A percentile compares a stretch with the other conserved stretches of the same genome.
Evolutionary conservation across 176 grass and related monocot genomes (phyloP).

Genomic region (Bonia amplexicaulis): DNA sequence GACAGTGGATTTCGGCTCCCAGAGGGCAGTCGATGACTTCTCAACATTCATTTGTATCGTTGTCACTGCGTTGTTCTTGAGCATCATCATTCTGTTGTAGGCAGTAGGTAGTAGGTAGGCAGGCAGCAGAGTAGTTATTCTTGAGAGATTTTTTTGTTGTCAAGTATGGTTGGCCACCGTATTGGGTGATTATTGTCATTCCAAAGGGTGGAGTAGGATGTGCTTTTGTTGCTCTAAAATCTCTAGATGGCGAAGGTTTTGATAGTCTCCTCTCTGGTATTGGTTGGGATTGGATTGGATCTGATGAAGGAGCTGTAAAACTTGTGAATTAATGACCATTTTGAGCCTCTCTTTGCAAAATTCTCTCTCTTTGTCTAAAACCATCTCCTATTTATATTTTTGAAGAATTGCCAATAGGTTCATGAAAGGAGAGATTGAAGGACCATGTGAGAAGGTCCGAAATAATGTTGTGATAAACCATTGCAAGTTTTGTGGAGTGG

Average conservation of each 20-base stretch:
- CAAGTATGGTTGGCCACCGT: conserved; percentile 11
- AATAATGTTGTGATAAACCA: too few species aligned
- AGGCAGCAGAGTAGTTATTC: conserved; percentile 19
- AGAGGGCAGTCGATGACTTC: conserved; percentile 11
- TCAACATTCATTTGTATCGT: conserved; percentile 9
- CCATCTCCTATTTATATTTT: too few species aligned
- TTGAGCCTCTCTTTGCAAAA: too few species aligned
- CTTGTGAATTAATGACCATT: not conserved
- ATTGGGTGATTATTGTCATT: not conserved
- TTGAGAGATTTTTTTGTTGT: conserved; percentile 34
- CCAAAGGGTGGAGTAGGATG: not conserved
- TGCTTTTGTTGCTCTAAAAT: conserved; percentile 1
- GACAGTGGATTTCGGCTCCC: conserved; percentile 27
- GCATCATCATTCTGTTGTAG: conserved; percentile 37
- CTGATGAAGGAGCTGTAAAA: not conserved
- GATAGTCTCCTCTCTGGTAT: not conserved
- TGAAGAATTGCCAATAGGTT: too few species aligned
- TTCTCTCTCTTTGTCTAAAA: too few species aligned
- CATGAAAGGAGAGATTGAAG: too few species aligned
- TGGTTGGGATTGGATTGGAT: not conserved
- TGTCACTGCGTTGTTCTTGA: conserved; percentile 24
- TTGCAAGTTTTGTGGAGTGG: too few species aligned
- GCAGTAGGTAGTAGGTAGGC: not conserved
- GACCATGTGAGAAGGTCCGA: too few species aligned
- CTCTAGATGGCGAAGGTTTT: not conserved